Conservation (phyloP, 768 basidiomycete species). For the Chalciporus sphaerocephalus region DNA sequence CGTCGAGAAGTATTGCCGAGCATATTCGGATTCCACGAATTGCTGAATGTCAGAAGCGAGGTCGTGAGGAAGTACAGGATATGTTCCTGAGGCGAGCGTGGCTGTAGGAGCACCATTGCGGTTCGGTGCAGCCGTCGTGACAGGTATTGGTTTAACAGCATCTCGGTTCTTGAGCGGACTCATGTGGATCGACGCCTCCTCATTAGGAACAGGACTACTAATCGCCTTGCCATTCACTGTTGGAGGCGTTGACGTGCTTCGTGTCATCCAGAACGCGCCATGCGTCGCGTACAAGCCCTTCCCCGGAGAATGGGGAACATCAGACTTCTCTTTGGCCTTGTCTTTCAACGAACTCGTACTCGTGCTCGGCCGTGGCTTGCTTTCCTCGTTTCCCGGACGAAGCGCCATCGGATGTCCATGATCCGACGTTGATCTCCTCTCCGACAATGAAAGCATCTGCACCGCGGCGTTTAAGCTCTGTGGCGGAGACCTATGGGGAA, state of each 20-base stretch:
- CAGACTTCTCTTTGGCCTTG: slow-evolving; percentile 30
- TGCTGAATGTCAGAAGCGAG: slow-evolving; percentile 82
- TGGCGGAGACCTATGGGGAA: slow-evolving; percentile 52
- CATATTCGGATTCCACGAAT: slow-evolving; percentile 83
- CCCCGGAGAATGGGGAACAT: slow-evolving; percentile 40
- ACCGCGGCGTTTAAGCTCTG: slow-evolving; percentile 72
- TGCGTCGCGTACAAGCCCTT: slow-evolving; percentile 40
- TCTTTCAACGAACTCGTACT: slow-evolving; percentile 23
- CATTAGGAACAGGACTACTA: slow-evolving; percentile 64
- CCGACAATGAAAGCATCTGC: slow-evolving; percentile 49
- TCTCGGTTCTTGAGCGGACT: slow-evolving; percentile 69
- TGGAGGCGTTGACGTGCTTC: slow-evolving; percentile 36
- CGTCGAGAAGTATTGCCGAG: slow-evolving; percentile 83
- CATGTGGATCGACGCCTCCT: slow-evolving; percentile 69
- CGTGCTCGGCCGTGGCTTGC: slow-evolving; percentile 31
- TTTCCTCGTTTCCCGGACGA: slow-evolving; percentile 18
- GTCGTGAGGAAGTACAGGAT: slow-evolving; percentile 74
- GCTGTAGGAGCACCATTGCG: slow-evolving; percentile 30
- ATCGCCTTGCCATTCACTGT: slow-evolving; percentile 62
- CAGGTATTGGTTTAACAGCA: slow-evolving; percentile 57
- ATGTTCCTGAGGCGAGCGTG: slow-evolving; percentile 61
- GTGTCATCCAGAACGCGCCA: slow-evolving; percentile 32
- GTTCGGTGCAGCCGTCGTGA: slow-evolving; percentile 34
- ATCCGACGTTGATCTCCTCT: slow-evolving; percentile 29
- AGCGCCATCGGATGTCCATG: slow-evolving; percentile 19